Percentiles rank a stretch among this genome's conserved stretches.
Conservation (phyloP, 2,329 filamentous ascomycete genomes). For the Neonectria sp. region DNA sequence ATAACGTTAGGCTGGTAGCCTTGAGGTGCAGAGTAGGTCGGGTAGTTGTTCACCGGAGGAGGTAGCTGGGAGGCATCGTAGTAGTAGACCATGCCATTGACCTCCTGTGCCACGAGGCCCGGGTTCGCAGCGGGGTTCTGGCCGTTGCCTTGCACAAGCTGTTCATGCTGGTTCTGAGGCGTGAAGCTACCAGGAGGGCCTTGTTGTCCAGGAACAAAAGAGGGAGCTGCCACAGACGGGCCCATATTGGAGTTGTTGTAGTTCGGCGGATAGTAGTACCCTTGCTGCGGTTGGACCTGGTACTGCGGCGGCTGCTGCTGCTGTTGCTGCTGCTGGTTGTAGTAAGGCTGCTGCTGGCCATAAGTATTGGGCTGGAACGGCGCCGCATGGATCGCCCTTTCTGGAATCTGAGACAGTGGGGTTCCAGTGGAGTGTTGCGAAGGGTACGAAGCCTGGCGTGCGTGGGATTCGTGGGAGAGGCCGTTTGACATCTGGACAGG, state of each 20-base stretch:
- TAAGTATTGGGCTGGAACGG: conserved; percentile 87
- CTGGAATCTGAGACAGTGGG: conserved; percentile 91
- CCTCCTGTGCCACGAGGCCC: conserved; percentile 83
- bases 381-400: conserved; percentile 90
- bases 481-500: conserved; percentile 78
- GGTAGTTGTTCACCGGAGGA: conserved; percentile 65
- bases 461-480: conserved; percentile 73
- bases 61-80: conserved; percentile 84
- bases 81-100: conserved; percentile 97
- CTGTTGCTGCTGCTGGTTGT: conserved; percentile 68
- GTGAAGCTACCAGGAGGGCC: conserved; percentile 58
- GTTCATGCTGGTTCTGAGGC: conserved; percentile 60
- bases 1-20: conserved; percentile 71
- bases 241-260: conserved; percentile 64
- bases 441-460: conserved; percentile 78
- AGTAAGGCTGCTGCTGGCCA: conserved; percentile 70
- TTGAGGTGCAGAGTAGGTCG: conserved; percentile 63
- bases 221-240: conserved; percentile 66
- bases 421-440: conserved; percentile 82
- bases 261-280: conserved; percentile 78
- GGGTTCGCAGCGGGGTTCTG: conserved; percentile 49
- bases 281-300: conserved; percentile 61
- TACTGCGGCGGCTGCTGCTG: conserved; percentile 68
- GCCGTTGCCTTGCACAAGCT: conserved; percentile 50
- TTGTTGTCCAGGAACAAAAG: conserved; percentile 72